Evolutionary conservation across 305 asterid species (phyloP).

Genomic region (Ilex paraguariensis): DNA sequence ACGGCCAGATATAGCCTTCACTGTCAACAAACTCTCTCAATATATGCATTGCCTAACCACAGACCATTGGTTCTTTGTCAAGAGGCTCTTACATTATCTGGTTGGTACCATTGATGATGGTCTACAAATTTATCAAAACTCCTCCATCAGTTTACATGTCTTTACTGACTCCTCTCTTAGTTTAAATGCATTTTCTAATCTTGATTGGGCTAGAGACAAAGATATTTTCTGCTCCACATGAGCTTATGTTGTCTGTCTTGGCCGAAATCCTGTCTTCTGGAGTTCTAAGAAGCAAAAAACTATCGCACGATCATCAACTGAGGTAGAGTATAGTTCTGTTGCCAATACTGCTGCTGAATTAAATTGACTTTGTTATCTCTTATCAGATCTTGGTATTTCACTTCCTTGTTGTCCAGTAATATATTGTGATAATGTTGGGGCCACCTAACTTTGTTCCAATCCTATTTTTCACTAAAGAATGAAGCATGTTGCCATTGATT

Average conservation of each 20-base stretch:
- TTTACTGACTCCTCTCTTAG: background rate
- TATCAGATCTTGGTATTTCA: background rate
- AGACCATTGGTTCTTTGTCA: background rate
- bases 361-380: background rate
- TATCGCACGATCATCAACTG: background rate
- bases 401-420: background rate
- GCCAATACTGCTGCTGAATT: background rate
- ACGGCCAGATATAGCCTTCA: background rate
- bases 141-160: background rate
- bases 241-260: background rate
- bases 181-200: background rate
- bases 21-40: background rate
- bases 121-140: too few relatives aligned
- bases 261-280: background rate
- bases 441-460: background rate
- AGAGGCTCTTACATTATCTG: background rate
- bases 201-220: background rate
- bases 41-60: background rate
- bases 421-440: background rate
- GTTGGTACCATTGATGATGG: background rate
- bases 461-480: background rate
- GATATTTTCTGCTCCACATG: background rate
- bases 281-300: background rate
- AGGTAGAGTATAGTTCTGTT: background rate
- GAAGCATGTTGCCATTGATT: background rate